Evolutionary conservation across 2,329 filamentous ascomycete genomes (phyloP), one percentile per base, ranked within the genome.

Genomic region (Emmonsiellopsis sp.): DNA sequence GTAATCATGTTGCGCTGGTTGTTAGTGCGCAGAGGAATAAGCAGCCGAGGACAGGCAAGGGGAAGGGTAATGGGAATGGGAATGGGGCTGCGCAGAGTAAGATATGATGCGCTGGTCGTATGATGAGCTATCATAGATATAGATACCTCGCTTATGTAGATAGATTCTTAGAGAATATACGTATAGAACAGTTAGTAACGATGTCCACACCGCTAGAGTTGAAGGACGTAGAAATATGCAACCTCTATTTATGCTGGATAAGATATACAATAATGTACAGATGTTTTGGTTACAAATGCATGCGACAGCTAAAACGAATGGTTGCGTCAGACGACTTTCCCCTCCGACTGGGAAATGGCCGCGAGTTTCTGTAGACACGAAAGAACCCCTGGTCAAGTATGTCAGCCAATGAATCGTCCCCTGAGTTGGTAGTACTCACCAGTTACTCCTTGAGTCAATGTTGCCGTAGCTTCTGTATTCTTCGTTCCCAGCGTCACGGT

Each of bases 381-480:
- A 43, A 79, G 70, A 42, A 78, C 76, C 57, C 76, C 76, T 79
- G 49, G 7, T 7, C 37, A 37, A 49, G 46, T 38, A 8, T 26
- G 42, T 52, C 30, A 52, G 42, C 34, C 46, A 52, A 7, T 13
- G 11, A 26, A 26, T 44, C 31, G n/a, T n/a, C 9, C 16, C 5
- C 34, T 13, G n/a, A 38, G 46, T 10, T 15, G 38, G 20, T 6
- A 54, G 45, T 54, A 77, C 83, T 72, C 76, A 88, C 91, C 91
- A 68, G 88, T 95, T 43, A 95, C 89, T 60, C 92, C 92, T 69
- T 95, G 92, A 0, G 89, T 92, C 64, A 95, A 70, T 0, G 92
- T 95, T 1, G 86, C 83, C 47, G 82, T 84, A 7, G 92, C 92
- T 68, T 95, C 87, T 0, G 92, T 96, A 70, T 91, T 96, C 58